These are phyloP conservation scores for Plasmodium reichenowi DNA, from an alignment of 169 alveolate genomes.

Conservation along the genomic window DNA sequence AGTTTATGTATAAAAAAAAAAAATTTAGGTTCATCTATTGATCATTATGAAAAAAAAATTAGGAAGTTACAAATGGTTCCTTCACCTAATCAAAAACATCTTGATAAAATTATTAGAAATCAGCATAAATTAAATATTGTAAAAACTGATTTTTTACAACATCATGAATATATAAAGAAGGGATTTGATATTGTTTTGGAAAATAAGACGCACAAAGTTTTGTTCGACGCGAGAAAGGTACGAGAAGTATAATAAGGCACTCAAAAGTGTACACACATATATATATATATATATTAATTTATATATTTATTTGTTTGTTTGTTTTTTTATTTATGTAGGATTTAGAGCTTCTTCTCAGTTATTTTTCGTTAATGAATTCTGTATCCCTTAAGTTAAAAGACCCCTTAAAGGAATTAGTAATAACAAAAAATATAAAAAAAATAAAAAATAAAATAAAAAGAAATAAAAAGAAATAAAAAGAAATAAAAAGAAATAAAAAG, in stretches of 20 bases:
- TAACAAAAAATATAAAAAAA: constrained; percentile 4
- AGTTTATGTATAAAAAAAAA: constrained; percentile 60
- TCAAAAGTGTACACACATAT: neutral
- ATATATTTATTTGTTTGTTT: neutral
- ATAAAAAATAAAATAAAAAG: too few species aligned
- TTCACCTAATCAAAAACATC: constrained; percentile 57
- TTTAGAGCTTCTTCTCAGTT: constrained; percentile 51
- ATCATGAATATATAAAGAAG: constrained; percentile 57
- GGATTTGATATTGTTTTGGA: constrained; percentile 62
- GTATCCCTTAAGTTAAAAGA: constrained; percentile 62
- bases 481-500: too few species aligned
- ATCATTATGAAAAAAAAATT: constrained; percentile 76
- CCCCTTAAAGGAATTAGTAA: constrained; percentile 64
- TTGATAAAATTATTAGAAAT: constrained; percentile 69
- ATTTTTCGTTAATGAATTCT: constrained; percentile 71
- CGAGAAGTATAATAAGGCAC: neutral
- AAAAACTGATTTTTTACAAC: constrained; percentile 42
- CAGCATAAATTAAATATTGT: constrained; percentile 62
- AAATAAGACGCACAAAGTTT: constrained; percentile 65
- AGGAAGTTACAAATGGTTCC: constrained; percentile 42
- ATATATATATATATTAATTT: neutral
- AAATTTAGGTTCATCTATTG: constrained; percentile 49
- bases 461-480: too few species aligned
- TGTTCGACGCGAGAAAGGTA: constrained; percentile 64
- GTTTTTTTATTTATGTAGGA: constrained; percentile 11